These are phyloP conservation scores for Fusarium chlamydosporum DNA, from an alignment of 2,329 filamentous ascomycete genomes.

Conservation along the genomic window DNA sequence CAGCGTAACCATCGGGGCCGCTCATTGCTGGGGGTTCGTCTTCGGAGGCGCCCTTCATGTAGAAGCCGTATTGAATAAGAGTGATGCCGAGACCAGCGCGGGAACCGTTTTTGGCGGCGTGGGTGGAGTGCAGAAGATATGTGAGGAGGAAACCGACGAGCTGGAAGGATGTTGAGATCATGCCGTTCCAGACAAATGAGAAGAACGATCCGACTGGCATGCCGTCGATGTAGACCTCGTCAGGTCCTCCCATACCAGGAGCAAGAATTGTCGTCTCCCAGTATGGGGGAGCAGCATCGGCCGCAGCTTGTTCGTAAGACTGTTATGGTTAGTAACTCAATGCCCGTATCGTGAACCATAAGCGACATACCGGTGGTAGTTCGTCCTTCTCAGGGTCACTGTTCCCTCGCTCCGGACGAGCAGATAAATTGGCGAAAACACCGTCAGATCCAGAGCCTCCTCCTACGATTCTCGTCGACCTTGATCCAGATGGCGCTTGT, in stretches of 20 bases:
- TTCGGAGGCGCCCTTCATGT: conserved; percentile 79
- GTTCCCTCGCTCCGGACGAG: conserved; percentile 85
- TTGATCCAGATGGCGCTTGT: conserved; percentile 56
- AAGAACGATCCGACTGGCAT: conserved; percentile 92
- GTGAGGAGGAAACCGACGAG: conserved; percentile 97
- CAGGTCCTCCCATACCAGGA: conserved; percentile 87
- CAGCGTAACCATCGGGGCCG: conserved; percentile 71
- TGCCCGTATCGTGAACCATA: not conserved
- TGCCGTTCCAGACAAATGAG: conserved; percentile 90
- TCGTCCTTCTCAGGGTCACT: conserved; percentile 87
- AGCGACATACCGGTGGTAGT: conserved; percentile 83
- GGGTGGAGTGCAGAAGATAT: conserved; percentile 96
- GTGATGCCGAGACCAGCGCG: conserved; percentile 95
- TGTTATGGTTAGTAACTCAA: conserved; percentile 61
- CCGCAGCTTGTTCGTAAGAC: conserved; percentile 98
- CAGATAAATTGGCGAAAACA: conserved; percentile 94
- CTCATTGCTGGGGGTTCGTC: conserved; percentile 61
- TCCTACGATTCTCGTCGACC: conserved; percentile 70
- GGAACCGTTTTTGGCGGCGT: conserved; percentile 97
- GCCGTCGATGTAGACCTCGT: conserved; percentile 97
- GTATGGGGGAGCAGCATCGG: conserved; percentile 95
- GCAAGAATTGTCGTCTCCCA: conserved; percentile 99
- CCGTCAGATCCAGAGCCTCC: conserved; percentile 88
- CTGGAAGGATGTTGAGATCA: conserved; percentile 98
- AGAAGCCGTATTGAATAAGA: conserved; percentile 96